Evolutionary conservation across 139 green algal genomes (phyloP), one percentile per base, ranked within the genome.

Genomic region (Mesostigma viride): DNA sequence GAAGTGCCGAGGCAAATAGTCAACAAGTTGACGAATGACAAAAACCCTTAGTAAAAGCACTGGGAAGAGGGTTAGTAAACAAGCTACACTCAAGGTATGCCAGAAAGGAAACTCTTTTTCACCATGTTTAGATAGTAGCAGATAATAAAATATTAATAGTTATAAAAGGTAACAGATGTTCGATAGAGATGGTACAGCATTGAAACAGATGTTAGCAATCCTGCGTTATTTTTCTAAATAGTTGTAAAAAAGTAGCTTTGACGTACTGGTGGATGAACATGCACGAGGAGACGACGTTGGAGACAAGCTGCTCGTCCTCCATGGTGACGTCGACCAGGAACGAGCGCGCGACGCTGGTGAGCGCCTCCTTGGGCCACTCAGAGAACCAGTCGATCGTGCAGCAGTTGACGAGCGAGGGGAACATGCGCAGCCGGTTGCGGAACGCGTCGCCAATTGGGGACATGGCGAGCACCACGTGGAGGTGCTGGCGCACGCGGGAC

Each of bases 371-470:
- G 0, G 87, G 86, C 86, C 87, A 91, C 64, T 88, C 85, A 3
- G 53, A 62, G 81, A 89, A 91, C 86, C 86, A 94, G 78, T 94
- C 86, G 45, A 93, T 89, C 26, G 84, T 90, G 76, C 79, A 88
- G 83, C 86, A 90, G 76, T 88, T 90, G 62, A 94, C 83, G 24
- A 94, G 78, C 17, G 86, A 84, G 3, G 87, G 87, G 74, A 94
- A 94, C 86, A 90, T 91, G 61, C 87, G 77, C 71, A 92, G 72
- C n/a, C 87, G 76, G 70, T 84, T 81, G n/a, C 83, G 76, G 78
- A 94, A 92, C 20, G 76, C 83, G 68, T 88, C 85, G 17, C 86
- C 85, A 48, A 94, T 81, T 30, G 87, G 87, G 22, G 65, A 82
- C 78, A 94, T 88, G 64, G 77, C 83, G 58, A 94, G 77, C 58